phyloP scores from a whole-genome alignment of 768 basidiomycete species.

The Hericium rajendrae region DNA sequence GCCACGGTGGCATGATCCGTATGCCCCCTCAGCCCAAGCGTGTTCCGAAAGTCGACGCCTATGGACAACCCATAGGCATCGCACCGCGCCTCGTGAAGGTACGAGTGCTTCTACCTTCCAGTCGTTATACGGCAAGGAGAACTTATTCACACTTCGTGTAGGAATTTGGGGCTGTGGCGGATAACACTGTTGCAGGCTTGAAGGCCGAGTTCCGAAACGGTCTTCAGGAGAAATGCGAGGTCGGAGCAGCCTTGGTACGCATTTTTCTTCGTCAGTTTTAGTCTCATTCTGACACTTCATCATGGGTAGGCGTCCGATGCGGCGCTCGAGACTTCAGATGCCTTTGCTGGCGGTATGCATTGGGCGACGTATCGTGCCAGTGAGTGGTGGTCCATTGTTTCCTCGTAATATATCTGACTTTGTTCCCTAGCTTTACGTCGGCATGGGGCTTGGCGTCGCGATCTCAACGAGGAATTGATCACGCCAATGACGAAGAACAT shows the following conservation, averaged over 20 bases:
- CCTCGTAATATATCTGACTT: neutral
- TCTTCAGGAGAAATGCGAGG: constrained; percentile 47
- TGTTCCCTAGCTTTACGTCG: constrained; percentile 33
- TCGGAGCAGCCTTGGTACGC: constrained; percentile 40
- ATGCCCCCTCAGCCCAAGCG: constrained; percentile 20
- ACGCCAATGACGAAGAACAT: constrained; percentile 51
- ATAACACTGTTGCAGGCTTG: constrained; percentile 35
- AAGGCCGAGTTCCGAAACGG: constrained; percentile 42
- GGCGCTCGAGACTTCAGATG: constrained; percentile 38
- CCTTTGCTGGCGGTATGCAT: constrained; percentile 45
- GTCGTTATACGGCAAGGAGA: neutral
- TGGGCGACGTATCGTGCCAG: constrained; percentile 53
- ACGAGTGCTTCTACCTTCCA: neutral
- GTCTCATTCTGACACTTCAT: neutral
- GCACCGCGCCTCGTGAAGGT: constrained; percentile 36
- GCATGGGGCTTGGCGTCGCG: constrained; percentile 45
- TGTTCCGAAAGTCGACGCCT: constrained; percentile 22
- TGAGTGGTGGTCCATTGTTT: constrained; percentile 20
- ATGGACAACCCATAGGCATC: constrained; percentile 35
- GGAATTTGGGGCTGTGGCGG: constrained; percentile 39
- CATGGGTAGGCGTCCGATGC: constrained; percentile 26
- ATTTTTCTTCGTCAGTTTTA: neutral
- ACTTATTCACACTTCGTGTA: constrained; percentile 13
- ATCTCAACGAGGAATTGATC: constrained; percentile 50
- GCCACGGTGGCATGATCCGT: constrained; percentile 3